Base-by-base conservation (phyloP, 148 eudicot genomes). In the Silene uniflora region DNA sequence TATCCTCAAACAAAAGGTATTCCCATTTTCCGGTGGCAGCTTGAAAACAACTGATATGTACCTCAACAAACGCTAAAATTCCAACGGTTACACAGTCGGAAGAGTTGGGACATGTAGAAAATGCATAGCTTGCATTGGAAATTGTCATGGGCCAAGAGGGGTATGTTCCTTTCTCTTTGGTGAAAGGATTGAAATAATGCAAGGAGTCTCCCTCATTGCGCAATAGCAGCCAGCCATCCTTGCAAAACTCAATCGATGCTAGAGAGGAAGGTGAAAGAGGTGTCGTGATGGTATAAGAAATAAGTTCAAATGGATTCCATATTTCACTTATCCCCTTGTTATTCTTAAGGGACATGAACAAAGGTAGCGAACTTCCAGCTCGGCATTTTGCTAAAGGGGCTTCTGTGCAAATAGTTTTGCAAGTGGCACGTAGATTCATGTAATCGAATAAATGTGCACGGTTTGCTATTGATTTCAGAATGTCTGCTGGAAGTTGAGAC, bases 161-260 rank as follows among this genome's bases (percentile, higher is more conserved):
- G n/a, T n/a, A n/a, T n/a, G n/a, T n/a, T n/a, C n/a, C n/a, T n/a
- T n/a, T n/a, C n/a, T n/a, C n/a, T n/a, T n/a, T n/a, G n/a, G n/a
- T n/a, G n/a, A n/a, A n/a, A n/a, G n/a, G n/a, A n/a, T n/a, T n/a
- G n/a, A n/a, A n/a, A n/a, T n/a, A n/a, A n/a, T n/a, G n/a, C n/a
- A n/a, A n/a, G n/a, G n/a, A n/a, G n/a, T n/a, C n/a, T 39, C 11
- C 1, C 4, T 9, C n/a, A 6, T 8, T 2, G 1, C 54, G 19
- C 5, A 35, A 19, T 21, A 76, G 65, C 6, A 76, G 42, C 79
- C 79, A 76, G 5, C 79, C 59, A 46, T 76, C 56, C 13, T 69
- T 76, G 24, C 10, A 69, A 17, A 42, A 76, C 5, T 68, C 17
- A 10, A 69, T 1, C 2, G 21, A 10, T 6, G 1, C 10, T 13